Percentiles rank a stretch among this genome's conserved stretches.
Conservation (phyloP, 2,329 filamentous ascomycete genomes). For the Didymella pinodella region DNA sequence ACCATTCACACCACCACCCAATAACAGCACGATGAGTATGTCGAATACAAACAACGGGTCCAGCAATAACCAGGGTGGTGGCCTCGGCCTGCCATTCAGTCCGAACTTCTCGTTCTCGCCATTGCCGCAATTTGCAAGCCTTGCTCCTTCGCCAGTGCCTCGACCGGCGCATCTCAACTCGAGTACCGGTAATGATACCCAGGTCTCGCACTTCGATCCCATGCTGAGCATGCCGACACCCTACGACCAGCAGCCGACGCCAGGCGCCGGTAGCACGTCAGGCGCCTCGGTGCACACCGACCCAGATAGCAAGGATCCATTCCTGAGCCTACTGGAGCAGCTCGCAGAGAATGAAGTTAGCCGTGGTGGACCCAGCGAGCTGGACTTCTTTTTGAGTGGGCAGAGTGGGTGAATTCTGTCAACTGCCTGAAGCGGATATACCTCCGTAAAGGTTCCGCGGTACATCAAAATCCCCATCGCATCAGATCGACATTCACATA, state of each 20-base stretch:
- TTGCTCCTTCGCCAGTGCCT: slow-evolving; percentile 44
- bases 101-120: slow-evolving; percentile 52
- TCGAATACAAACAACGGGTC: slow-evolving; percentile 23
- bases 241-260: slow-evolving; percentile 55
- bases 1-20: slow-evolving; percentile 42
- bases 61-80: slow-evolving; percentile 25
- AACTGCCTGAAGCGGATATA: slow-evolving; percentile 17
- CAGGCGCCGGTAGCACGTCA: slow-evolving; percentile 54
- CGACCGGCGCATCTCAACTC: slow-evolving; percentile 30
- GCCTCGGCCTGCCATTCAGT: slow-evolving; percentile 50
- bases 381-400: slow-evolving; percentile 75
- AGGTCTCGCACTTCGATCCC: slow-evolving; percentile 42
- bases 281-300: slow-evolving; percentile 53
- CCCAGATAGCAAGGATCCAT: slow-evolving; percentile 75
- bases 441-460: slow-evolving; percentile 15
- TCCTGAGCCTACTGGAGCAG: slow-evolving; percentile 80
- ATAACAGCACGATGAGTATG: slow-evolving; percentile 26
- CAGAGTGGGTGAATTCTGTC: slow-evolving; percentile 34
- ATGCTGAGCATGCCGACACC: slow-evolving; percentile 54
- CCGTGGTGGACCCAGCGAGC: slow-evolving; percentile 72
- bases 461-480: slow-evolving; percentile 2
- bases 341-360: slow-evolving; percentile 80
- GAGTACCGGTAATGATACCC: slow-evolving; percentile 23
- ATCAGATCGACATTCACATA: slow-evolving; percentile 7
- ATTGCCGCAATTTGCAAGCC: slow-evolving; percentile 45